phyloP scores from a whole-genome alignment of 2,329 filamentous ascomycete genomes.

The Fusarium algeriense region DNA sequence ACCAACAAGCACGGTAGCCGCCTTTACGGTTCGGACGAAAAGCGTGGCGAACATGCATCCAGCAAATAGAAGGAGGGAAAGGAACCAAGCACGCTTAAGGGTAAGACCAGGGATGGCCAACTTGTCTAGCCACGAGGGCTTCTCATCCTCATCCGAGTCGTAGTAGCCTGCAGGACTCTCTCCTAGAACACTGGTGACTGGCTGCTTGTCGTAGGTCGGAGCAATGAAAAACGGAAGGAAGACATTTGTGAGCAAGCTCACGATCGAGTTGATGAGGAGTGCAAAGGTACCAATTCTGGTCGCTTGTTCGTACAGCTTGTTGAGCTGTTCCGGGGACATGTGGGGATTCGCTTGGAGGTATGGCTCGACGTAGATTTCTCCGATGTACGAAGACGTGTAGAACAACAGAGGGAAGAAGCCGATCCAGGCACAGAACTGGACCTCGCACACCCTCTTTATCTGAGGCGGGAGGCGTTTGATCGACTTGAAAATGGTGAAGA shows the following conservation, averaged over 20 bases:
- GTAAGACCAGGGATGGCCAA: slow-evolving; percentile 86
- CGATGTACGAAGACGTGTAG: slow-evolving; percentile 94
- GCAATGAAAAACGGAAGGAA: slow-evolving; percentile 87
- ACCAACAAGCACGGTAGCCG: slow-evolving; percentile 81
- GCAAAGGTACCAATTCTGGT: slow-evolving; percentile 92
- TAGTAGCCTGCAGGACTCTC: slow-evolving; percentile 49
- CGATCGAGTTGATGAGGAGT: slow-evolving; percentile 87
- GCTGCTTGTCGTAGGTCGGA: slow-evolving; percentile 75
- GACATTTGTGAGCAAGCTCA: slow-evolving; percentile 84
- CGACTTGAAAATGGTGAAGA: slow-evolving; percentile 80
- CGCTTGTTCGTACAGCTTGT: slow-evolving; percentile 83
- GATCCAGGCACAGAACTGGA: slow-evolving; percentile 90
- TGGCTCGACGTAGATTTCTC: slow-evolving; percentile 90
- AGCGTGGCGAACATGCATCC: slow-evolving; percentile 86
- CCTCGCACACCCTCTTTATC: slow-evolving; percentile 82
- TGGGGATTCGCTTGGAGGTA: slow-evolving; percentile 81
- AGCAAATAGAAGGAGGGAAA: slow-evolving; percentile 87
- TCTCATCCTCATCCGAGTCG: slow-evolving; percentile 50
- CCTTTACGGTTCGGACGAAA: slow-evolving; percentile 76
- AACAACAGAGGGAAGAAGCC: slow-evolving; percentile 97
- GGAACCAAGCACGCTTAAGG: slow-evolving; percentile 87
- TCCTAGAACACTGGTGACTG: slow-evolving; percentile 49
- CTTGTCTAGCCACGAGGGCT: slow-evolving; percentile 64
- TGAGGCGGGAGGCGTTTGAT: slow-evolving; percentile 84
- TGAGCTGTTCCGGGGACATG: slow-evolving; percentile 80